phyloP scores from a whole-genome alignment of 2,329 filamentous ascomycete species.

The Cladosporium sp. region DNA sequence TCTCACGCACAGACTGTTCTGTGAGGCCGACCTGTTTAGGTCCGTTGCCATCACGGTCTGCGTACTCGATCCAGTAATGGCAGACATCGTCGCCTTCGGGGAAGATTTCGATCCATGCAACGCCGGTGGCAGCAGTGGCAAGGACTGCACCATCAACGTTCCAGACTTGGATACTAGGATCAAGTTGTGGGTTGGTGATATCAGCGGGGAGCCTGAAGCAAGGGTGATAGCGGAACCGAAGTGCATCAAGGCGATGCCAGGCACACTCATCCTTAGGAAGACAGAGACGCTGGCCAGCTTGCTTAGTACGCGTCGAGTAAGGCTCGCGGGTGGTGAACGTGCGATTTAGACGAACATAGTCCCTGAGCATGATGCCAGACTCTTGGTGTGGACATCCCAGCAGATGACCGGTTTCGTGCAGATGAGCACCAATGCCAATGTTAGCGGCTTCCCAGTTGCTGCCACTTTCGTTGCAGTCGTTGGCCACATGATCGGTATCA shows the following conservation, averaged over 20 bases:
- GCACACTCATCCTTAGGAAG: constrained; percentile 75
- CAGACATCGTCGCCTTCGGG: constrained; percentile 77
- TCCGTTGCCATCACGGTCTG: constrained; percentile 54
- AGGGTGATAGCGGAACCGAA: constrained; percentile 86
- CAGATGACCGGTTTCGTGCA: constrained; percentile 86
- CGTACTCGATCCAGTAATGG: constrained; percentile 75
- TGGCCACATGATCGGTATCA: constrained; percentile 73
- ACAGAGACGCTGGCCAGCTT: constrained; percentile 70
- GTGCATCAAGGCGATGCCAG: constrained; percentile 85
- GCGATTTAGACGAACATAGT: constrained; percentile 80
- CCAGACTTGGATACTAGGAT: constrained; percentile 82
- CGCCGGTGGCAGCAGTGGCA: constrained; percentile 72
- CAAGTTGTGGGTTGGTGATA: constrained; percentile 49
- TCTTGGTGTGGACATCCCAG: constrained; percentile 89
- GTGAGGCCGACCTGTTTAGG: constrained; percentile 70
- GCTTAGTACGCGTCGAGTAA: constrained; percentile 81
- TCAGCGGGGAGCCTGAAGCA: constrained; percentile 84
- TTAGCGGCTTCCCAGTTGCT: constrained; percentile 96
- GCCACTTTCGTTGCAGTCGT: constrained; percentile 80
- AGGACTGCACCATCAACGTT: constrained; percentile 74
- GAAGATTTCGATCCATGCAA: constrained; percentile 82
- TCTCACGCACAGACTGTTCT: constrained; percentile 68
- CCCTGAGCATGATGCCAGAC: constrained; percentile 84
- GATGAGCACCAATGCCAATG: constrained; percentile 85
- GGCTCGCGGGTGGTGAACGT: constrained; percentile 78